A percentile compares a stretch with the other conserved stretches of the same genome.
Evolutionary conservation across 1,139 yeast genomes (phyloP).

Genomic region (Candida buenavistaensis): DNA sequence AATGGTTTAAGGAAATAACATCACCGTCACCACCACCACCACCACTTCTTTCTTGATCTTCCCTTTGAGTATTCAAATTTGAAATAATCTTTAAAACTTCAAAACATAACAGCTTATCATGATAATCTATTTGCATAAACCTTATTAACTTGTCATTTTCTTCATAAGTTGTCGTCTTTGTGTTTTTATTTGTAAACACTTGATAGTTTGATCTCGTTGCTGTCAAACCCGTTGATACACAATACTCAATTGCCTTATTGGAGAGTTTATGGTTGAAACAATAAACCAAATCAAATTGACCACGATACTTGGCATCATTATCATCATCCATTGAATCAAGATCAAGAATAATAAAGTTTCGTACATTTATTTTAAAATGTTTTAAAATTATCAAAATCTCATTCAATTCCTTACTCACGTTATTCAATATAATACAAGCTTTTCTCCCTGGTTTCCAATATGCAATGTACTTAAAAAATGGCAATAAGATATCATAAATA

Average conservation of each 20-base stretch:
- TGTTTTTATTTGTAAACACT: conserved; percentile 15
- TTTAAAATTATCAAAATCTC: conserved; percentile 37
- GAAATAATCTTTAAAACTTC: conserved; percentile 26
- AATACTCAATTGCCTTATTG: conserved; percentile 23
- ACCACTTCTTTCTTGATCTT: neutral
- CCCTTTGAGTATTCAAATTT: conserved; percentile 16
- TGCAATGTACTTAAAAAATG: conserved; percentile 27
- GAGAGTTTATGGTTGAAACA: conserved; percentile 18
- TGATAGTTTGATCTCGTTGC: conserved; percentile 27
- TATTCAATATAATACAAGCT: conserved; percentile 30
- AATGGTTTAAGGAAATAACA: conserved; percentile 3
- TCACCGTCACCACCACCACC: no score
- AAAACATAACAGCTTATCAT: conserved; percentile 28
- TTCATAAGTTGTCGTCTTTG: neutral
- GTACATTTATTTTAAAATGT: conserved; percentile 29
- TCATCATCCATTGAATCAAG: conserved; percentile 8
- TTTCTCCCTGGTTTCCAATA: conserved; percentile 14
- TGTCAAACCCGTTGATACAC: conserved; percentile 31
- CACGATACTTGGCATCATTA: conserved; percentile 16
- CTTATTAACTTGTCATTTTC: conserved; percentile 26
- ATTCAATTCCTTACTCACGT: conserved; percentile 31
- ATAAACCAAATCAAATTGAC: conserved; percentile 25
- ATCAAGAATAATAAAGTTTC: conserved; percentile 31
- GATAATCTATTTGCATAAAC: conserved; percentile 28
- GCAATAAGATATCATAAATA: conserved; percentile 35